phyloP scores from a whole-genome alignment of 1,284 basidiomycete species.

The Apiotrichum gamsii region DNA sequence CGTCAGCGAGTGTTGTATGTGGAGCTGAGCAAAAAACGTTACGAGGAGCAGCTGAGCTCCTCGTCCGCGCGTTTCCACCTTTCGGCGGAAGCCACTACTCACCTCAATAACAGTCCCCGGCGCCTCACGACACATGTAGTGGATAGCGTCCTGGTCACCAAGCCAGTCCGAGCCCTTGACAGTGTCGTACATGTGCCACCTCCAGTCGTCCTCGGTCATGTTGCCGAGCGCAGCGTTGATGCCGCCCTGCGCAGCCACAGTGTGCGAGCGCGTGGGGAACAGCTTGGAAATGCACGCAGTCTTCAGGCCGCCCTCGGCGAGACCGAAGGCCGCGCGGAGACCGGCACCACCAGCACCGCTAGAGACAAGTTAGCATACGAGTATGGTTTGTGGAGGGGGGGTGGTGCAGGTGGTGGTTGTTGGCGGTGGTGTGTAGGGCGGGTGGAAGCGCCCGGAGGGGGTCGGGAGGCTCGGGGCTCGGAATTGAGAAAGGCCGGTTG shows the following conservation, averaged over 20 bases:
- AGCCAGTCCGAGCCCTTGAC: slow-evolving; percentile 99
- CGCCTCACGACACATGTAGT: slow-evolving; percentile 98
- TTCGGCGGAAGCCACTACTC: slow-evolving; percentile 17
- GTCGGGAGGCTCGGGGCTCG: too few relatives aligned
- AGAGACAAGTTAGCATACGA: background rate
- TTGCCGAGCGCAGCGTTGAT: slow-evolving; percentile 99
- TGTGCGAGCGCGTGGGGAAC: slow-evolving; percentile 99
- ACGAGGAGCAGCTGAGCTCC: too few relatives aligned
- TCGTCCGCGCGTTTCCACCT: too few relatives aligned
- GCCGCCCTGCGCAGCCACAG: slow-evolving; percentile 98
- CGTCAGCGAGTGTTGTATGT: background rate
- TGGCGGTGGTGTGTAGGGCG: too few relatives aligned
- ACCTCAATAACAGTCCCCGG: slow-evolving; percentile 90
- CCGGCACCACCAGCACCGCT: slow-evolving; percentile 98
- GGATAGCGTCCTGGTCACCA: slow-evolving; percentile 98
- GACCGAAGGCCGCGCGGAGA: slow-evolving; percentile 95
- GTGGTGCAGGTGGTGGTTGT: too few relatives aligned
- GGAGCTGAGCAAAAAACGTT: too few relatives aligned
- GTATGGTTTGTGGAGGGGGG: too few relatives aligned
- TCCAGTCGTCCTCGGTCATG: slow-evolving; percentile 98
- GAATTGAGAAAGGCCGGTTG: too few relatives aligned
- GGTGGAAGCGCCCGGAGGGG: too few relatives aligned
- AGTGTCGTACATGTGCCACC: slow-evolving; percentile 98
- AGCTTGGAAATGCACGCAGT: slow-evolving; percentile 98
- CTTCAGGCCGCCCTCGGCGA: slow-evolving; percentile 97